A percentile compares a stretch with the other conserved stretches of the same genome.
phyloP scores from a whole-genome alignment of 495 filamentous ascomycete species.

The Patellaria atrata region DNA sequence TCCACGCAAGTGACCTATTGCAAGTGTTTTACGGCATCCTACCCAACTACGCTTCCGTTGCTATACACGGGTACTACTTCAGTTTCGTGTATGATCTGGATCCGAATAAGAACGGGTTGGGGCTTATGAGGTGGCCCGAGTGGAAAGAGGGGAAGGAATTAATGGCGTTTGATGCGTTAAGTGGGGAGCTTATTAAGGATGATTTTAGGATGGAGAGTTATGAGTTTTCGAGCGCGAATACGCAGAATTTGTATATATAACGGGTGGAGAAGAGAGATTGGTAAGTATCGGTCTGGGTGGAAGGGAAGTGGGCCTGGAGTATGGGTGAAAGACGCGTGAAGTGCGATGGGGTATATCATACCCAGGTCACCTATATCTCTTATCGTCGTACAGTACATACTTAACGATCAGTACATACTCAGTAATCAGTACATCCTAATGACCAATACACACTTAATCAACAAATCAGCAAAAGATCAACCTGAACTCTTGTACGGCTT shows the following conservation, averaged over 20 bases:
- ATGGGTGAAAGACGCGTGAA: too few relatives aligned
- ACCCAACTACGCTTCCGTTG: conserved; percentile 44
- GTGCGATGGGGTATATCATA: too few relatives aligned
- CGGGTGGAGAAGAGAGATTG: conserved; percentile 5
- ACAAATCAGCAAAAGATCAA: too few relatives aligned
- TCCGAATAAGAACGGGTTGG: conserved; percentile 37
- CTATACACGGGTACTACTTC: conserved; percentile 48
- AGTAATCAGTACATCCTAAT: too few relatives aligned
- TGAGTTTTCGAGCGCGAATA: conserved; percentile 35
- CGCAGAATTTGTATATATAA: conserved; percentile 37
- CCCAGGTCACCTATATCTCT: too few relatives aligned
- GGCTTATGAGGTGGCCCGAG: conserved; percentile 43
- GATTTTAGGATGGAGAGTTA: conserved; percentile 40
- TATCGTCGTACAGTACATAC: too few relatives aligned
- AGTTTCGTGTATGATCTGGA: conserved; percentile 51
- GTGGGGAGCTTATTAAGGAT: conserved; percentile 36
- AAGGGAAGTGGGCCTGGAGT: too few relatives aligned
- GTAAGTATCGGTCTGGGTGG: too few relatives aligned
- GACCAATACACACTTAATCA: too few relatives aligned
- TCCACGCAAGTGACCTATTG: conserved; percentile 52
- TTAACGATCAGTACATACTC: too few relatives aligned
- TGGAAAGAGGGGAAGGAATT: conserved; percentile 39
- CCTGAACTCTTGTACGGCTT: too few relatives aligned
- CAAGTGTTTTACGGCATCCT: conserved; percentile 50
- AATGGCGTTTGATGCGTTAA: conserved; percentile 40